These are phyloP conservation scores for Solanum raphanifolium DNA, from an alignment of 257 asterid genomes.

Conservation along the genomic window DNA sequence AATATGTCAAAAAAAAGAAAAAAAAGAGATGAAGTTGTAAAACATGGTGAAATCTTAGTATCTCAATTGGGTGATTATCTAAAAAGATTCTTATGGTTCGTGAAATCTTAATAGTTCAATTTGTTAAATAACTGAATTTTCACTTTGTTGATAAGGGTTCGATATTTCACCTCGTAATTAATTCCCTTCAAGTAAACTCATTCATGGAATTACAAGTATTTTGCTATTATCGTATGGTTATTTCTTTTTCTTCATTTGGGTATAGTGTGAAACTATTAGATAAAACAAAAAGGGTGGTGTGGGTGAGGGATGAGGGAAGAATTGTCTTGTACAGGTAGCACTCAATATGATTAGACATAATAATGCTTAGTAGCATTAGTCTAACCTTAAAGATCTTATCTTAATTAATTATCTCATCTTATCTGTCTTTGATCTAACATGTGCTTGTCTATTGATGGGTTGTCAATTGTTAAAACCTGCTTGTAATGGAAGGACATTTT, in stretches of 20 bases:
- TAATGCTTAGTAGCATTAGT: not conserved
- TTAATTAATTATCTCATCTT: not conserved
- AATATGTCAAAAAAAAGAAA: not conserved
- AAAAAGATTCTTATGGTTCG: fast-evolving
- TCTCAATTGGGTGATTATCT: no score
- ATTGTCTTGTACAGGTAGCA: not conserved
- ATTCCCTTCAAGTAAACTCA: no score
- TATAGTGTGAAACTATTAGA: not conserved
- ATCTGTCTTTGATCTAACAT: not conserved
- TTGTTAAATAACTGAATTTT: fast-evolving
- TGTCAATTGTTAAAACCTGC: not conserved
- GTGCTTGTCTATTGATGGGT: not conserved
- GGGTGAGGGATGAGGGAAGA: not conserved
- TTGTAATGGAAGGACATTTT: not conserved
- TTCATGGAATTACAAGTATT: not conserved
- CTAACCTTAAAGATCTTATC: not conserved
- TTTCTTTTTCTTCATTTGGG: not conserved
- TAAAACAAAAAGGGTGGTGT: not conserved
- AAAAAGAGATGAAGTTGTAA: no score
- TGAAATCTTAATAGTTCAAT: no score
- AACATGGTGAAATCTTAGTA: not conserved
- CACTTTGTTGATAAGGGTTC: no score
- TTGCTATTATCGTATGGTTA: not conserved
- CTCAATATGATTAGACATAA: not conserved
- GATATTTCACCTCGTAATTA: no score